A percentile compares a stretch with the other conserved stretches of the same genome.
These are phyloP conservation scores for Apiosordaria backusii DNA, from an alignment of 495 filamentous ascomycete species.

Conservation along the genomic window DNA sequence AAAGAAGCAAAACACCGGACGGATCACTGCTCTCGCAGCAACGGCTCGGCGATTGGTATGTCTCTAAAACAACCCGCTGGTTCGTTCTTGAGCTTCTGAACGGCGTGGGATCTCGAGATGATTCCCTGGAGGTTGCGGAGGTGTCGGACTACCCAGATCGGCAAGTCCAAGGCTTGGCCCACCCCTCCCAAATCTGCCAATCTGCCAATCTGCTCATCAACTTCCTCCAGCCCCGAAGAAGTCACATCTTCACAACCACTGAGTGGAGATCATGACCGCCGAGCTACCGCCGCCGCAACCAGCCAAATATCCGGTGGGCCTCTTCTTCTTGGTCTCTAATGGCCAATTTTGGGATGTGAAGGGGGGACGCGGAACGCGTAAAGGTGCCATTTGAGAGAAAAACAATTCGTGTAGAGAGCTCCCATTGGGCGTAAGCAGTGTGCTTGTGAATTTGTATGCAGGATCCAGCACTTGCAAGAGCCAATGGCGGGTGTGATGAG, in stretches of 20 bases:
- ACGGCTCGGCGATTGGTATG: not conserved
- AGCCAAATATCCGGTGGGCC: not conserved
- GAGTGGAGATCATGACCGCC: not conserved
- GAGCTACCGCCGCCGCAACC: not conserved
- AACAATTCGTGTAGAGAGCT: conserved; percentile 11
- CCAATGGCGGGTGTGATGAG: conserved; percentile 22
- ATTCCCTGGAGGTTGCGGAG: not conserved
- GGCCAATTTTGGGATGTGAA: not conserved
- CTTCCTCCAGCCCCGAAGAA: not conserved
- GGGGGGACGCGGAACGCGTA: conserved; percentile 3
- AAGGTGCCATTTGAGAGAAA: conserved; percentile 17
- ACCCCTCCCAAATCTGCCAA: not conserved
- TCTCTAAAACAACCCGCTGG: not conserved
- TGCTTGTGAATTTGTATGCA: conserved; percentile 28
- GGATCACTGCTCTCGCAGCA: not conserved
- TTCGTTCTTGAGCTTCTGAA: not conserved
- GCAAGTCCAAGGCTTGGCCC: conserved; percentile 4
- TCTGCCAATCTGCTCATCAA: not conserved
- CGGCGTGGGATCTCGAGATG: not conserved
- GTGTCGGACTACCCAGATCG: conserved; percentile 12
- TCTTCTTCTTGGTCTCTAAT: not conserved
- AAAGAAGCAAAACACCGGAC: not conserved
- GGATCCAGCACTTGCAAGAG: conserved; percentile 23
- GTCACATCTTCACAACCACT: not conserved
- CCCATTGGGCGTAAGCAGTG: conserved; percentile 26